A percentile compares a stretch with the other conserved stretches of the same genome.
Conservation (phyloP, 129 eudicot species). For the Arctium minus region DNA sequence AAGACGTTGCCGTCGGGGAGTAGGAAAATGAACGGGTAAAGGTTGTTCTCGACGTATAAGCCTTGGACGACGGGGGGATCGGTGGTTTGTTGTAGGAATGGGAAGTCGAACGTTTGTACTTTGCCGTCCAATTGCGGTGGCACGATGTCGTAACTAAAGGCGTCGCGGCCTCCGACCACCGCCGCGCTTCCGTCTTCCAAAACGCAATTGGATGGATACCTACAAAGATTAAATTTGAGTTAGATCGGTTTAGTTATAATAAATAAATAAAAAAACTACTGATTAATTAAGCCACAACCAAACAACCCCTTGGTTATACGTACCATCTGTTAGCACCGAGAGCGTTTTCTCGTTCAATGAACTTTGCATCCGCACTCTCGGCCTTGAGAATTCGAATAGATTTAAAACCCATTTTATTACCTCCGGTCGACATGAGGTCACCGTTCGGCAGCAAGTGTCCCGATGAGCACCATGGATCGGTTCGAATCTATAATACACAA, state of each 20-base stretch:
- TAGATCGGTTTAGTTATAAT: neutral
- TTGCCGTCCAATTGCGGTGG: slow-evolving; percentile 12
- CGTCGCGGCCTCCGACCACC: slow-evolving; percentile 26
- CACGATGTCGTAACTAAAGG: slow-evolving; percentile 18
- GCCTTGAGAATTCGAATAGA: slow-evolving; percentile 27
- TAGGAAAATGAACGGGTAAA: slow-evolving; percentile 66
- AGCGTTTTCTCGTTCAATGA: slow-evolving; percentile 31
- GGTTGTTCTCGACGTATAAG: slow-evolving; percentile 55
- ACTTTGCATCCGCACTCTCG: slow-evolving; percentile 27
- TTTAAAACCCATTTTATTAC: slow-evolving; percentile 38
- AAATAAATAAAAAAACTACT: neutral
- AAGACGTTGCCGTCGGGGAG: slow-evolving; percentile 68
- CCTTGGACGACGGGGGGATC: neutral
- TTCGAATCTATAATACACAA: slow-evolving; percentile 29
- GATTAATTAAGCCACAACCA: neutral
- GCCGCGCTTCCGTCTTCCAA: slow-evolving; percentile 26
- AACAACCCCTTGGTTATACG: neutral
- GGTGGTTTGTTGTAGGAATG: slow-evolving; percentile 26
- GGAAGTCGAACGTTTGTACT: slow-evolving; percentile 8
- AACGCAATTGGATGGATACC: slow-evolving; percentile 7
- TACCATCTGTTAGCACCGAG: slow-evolving; percentile 62
- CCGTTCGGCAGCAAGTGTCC: slow-evolving; percentile 61
- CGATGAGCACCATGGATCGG: slow-evolving; percentile 88
- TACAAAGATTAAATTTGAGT: neutral
- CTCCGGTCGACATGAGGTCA: slow-evolving; percentile 64